These are phyloP conservation scores for Podosphaera xanthii DNA, from an alignment of 2,329 filamentous ascomycete species.

Conservation along the genomic window DNA sequence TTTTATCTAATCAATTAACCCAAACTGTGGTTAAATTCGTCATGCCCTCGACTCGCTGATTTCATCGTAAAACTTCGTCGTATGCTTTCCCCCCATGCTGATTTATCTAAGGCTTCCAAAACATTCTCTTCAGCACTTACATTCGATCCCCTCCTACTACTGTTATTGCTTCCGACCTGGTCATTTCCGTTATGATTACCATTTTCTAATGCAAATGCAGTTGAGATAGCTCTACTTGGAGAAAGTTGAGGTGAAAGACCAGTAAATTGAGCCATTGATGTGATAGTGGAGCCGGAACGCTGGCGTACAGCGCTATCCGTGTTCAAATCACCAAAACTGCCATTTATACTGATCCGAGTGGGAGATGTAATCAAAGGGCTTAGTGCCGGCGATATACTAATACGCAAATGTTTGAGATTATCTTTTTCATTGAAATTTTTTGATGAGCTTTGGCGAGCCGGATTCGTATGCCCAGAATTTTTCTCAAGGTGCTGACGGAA, in stretches of 20 bases:
- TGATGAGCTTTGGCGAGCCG: constrained; percentile 20
- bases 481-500: constrained; percentile 56
- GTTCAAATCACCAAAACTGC: constrained; percentile 12
- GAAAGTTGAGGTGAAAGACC: constrained; percentile 10
- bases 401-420: neutral
- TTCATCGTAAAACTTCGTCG: constrained; percentile 59
- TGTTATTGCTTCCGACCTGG: constrained; percentile 7
- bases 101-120: constrained; percentile 67
- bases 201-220: constrained; percentile 14
- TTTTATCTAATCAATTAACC: constrained; percentile 6
- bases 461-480: constrained; percentile 52
- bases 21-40: neutral
- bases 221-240: constrained; percentile 18
- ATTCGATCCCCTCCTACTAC: constrained; percentile 39
- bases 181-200: constrained; percentile 7
- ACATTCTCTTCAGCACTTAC: constrained; percentile 54
- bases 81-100: constrained; percentile 83
- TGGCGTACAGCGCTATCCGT: constrained; percentile 10
- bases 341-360: neutral
- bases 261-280: constrained; percentile 2
- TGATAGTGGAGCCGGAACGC: constrained; percentile 6
- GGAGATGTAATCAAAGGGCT: neutral
- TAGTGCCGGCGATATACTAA: neutral
- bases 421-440: neutral
- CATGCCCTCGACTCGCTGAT: constrained; percentile 17